phyloP scores from a whole-genome alignment of 352 stramenopile genomes.

The Phytophthora rubi region DNA sequence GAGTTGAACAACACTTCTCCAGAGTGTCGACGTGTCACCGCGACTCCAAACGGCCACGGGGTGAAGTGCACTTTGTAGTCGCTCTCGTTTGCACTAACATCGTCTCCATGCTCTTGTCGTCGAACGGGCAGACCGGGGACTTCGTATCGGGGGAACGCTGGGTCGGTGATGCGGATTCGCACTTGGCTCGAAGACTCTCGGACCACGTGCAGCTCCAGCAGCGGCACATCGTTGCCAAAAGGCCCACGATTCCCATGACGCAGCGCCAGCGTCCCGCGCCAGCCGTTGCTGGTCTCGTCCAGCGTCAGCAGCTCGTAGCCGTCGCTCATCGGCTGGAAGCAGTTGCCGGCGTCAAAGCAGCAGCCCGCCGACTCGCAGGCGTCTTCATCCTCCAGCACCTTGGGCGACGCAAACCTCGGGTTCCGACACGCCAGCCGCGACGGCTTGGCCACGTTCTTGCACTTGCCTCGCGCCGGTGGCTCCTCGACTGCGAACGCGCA shows the following conservation, averaged over 20 bases:
- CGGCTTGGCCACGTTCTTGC: constrained; percentile 41
- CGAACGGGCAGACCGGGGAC: constrained; percentile 48
- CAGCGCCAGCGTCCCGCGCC: constrained; percentile 61
- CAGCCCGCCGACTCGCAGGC: constrained; percentile 67
- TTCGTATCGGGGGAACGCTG: constrained; percentile 75
- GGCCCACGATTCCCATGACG: constrained; percentile 52
- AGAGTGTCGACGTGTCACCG: constrained; percentile 59
- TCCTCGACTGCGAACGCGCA: constrained; percentile 64
- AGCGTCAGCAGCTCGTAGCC: constrained; percentile 76
- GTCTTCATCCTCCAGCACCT: constrained; percentile 34
- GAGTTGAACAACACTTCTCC: constrained; percentile 87
- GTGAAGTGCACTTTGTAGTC: constrained; percentile 72
- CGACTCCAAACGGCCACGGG: constrained; percentile 71
- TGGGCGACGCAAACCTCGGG: constrained; percentile 53
- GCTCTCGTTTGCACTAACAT: constrained; percentile 5
- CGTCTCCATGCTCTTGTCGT: constrained; percentile 2
- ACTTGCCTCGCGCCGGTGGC: constrained; percentile 28
- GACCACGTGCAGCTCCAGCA: constrained; percentile 70
- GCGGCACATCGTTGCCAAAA: constrained; percentile 79
- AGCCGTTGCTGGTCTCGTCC: constrained; percentile 57
- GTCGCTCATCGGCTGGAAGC: constrained; percentile 74
- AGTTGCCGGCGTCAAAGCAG: constrained; percentile 69
- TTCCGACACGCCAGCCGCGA: constrained; percentile 79
- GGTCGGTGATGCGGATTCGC: constrained; percentile 85
- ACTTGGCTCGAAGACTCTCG: constrained; percentile 54